Percentiles rank a stretch among this genome's conserved stretches.
phyloP scores from a whole-genome alignment of 352 stramenopile species.

The Thalassiosira mediterranea region DNA sequence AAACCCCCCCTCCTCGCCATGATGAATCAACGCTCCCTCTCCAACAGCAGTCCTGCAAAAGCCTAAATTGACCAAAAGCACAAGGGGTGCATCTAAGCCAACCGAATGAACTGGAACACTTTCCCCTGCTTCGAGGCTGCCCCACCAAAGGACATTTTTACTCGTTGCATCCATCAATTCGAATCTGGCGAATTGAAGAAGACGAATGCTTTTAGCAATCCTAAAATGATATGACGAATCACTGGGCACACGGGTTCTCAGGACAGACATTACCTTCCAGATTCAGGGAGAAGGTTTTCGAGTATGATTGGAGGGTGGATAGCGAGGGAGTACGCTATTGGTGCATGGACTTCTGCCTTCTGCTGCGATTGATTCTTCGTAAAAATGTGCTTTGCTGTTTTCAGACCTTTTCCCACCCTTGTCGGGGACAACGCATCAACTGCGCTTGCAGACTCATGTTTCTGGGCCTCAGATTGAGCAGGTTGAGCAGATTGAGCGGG shows the following conservation, averaged over 20 bases:
- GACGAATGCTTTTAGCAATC: no score
- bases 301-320: conserved; percentile 88
- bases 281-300: conserved; percentile 87
- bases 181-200: conserved; percentile 84
- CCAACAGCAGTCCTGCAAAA: conserved; percentile 83
- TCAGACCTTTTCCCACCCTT: conserved; percentile 46
- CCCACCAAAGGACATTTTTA: conserved; percentile 84
- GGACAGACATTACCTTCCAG: no score
- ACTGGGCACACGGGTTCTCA: no score
- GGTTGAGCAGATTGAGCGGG: background rate
- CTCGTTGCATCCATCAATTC: conserved; percentile 85
- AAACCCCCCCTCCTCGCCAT: conserved; percentile 56
- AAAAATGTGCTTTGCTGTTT: conserved; percentile 49
- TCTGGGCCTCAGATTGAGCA: conserved; percentile 19
- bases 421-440: conserved; percentile 32
- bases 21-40: conserved; percentile 83
- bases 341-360: conserved; percentile 61
- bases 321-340: conserved; percentile 84
- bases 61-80: conserved; percentile 84
- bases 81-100: conserved; percentile 84
- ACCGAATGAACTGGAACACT: conserved; percentile 82
- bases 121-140: conserved; percentile 74
- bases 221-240: no score
- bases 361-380: conserved; percentile 16
- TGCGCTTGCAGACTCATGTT: conserved; percentile 14